Evolutionary conservation across 108 stramenopile species (phyloP), one percentile per base, ranked within the genome.

Genomic region (Skeletonema potamos): DNA sequence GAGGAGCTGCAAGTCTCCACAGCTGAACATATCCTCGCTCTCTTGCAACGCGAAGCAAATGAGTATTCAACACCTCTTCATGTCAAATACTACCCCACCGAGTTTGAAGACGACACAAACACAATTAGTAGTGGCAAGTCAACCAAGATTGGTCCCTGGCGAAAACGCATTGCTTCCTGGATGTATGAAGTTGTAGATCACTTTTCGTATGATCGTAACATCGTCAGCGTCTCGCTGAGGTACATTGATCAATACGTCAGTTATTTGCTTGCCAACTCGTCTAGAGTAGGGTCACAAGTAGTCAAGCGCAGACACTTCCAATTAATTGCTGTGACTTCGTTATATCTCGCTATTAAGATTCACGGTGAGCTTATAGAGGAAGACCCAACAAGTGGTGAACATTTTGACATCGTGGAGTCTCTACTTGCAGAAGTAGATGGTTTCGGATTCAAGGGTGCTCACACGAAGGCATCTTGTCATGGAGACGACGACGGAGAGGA

Each of bases 161-260:
- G 77, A n/a, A 66, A 59, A 34, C 87, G 84, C 39, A 95, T 89
- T 10, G 88, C 84, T 60, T 89, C 91, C 59, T 95, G 94, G 94
- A 85, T 86, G 62, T 95, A 89, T 58, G 84, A 88, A 27, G 87
- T 92, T 26, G 76, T 89, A 26, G 94, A 95, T 65, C 83, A 92
- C 75, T 95, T 95, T 72, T 79, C 75, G 5, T 63, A 88, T 4
- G 82, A 92, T 54, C 76, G 94, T 33, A 85, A 90, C 29, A 85
- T 89, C 26, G 93, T 94, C 0, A 74, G 79, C 5, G 66, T 88
- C 30, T 87, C 85, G 9, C 73, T 94, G 66, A 83, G 83, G 39
- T 85, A 90, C 54, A 82, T 94, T n/a, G 93, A 94, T 85, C 83
- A 90, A 15, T 81, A 70, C 43, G 69, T 81, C 26, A 81, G 68